These are phyloP conservation scores for Brassica balearica DNA, from an alignment of 441 rosid species.

Conservation along the genomic window DNA sequence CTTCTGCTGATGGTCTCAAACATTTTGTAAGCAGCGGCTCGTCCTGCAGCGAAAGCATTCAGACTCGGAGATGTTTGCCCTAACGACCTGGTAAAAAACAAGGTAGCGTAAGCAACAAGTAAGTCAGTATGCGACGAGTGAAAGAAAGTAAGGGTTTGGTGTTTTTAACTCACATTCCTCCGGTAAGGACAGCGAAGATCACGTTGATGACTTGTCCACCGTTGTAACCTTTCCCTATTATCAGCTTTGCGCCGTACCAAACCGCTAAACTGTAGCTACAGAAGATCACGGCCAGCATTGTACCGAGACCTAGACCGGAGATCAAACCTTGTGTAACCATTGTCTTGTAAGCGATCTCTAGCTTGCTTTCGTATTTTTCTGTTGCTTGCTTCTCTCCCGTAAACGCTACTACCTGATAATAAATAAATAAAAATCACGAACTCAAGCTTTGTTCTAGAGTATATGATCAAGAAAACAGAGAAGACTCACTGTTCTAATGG, in stretches of 20 bases:
- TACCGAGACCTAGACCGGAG: constrained; percentile 67
- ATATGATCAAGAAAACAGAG: background rate
- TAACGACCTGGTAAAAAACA: constrained; percentile 57
- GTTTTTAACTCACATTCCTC: constrained; percentile 58
- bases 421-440: no score
- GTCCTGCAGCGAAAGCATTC: constrained; percentile 73
- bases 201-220: constrained; percentile 73
- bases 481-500: constrained; percentile 71
- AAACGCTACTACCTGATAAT: constrained; percentile 64
- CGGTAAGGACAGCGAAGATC: constrained; percentile 60
- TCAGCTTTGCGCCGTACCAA: constrained; percentile 66
- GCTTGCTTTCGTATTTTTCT: constrained; percentile 57
- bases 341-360: constrained; percentile 55
- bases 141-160: background rate
- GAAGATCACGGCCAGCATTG: constrained; percentile 48
- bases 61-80: constrained; percentile 85
- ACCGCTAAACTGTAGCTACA: constrained; percentile 61
- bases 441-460: no score
- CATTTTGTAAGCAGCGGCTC: constrained; percentile 85
- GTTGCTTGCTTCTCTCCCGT: constrained; percentile 73
- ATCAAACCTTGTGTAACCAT: constrained; percentile 65
- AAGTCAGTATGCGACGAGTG: background rate
- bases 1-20: constrained; percentile 68
- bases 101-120: constrained; percentile 12
- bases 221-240: constrained; percentile 58